Evolutionary conservation across 2,329 filamentous ascomycete species (phyloP).

Genomic region (Colletotrichum agaves): DNA sequence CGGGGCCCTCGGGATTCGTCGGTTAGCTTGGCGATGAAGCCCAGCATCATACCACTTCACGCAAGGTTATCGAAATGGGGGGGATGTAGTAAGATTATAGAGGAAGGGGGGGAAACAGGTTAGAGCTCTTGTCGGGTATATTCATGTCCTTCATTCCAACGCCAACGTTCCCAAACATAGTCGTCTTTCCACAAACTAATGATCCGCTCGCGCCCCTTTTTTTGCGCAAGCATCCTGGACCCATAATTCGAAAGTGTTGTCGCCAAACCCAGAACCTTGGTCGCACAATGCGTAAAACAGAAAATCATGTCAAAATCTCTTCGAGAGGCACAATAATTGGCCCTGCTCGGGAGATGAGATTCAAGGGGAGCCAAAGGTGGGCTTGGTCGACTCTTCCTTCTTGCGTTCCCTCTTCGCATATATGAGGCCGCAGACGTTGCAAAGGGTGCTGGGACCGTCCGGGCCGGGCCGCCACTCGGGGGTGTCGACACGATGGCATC

Average conservation of each 20-base stretch:
- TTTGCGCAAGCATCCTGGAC: neutral
- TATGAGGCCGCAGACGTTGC: constrained; percentile 77
- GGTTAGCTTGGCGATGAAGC: neutral
- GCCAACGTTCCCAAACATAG: constrained; percentile 1
- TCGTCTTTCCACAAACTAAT: neutral
- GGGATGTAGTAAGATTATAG: neutral
- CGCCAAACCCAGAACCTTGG: neutral
- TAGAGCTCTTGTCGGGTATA: constrained; percentile 28
- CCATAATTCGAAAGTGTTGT: neutral
- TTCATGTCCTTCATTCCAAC: constrained; percentile 16
- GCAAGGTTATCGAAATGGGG: neutral
- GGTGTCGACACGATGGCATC: constrained; percentile 78
- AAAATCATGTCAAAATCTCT: neutral
- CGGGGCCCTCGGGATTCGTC: neutral
- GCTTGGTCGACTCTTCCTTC: constrained; percentile 28
- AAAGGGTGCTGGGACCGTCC: constrained; percentile 77
- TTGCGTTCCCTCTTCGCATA: constrained; percentile 43
- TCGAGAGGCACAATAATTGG: too few relatives aligned
- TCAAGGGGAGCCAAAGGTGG: constrained; percentile 12
- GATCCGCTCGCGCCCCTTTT: neutral
- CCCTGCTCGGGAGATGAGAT: neutral
- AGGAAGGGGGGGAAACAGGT: neutral
- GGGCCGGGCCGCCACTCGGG: constrained; percentile 80
- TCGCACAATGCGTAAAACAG: constrained; percentile 1
- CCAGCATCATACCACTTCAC: neutral